A percentile compares a stretch with the other conserved stretches of the same genome.
Evolutionary conservation across 257 asterid genomes (phyloP).

Genomic region (Solanum chilense): DNA sequence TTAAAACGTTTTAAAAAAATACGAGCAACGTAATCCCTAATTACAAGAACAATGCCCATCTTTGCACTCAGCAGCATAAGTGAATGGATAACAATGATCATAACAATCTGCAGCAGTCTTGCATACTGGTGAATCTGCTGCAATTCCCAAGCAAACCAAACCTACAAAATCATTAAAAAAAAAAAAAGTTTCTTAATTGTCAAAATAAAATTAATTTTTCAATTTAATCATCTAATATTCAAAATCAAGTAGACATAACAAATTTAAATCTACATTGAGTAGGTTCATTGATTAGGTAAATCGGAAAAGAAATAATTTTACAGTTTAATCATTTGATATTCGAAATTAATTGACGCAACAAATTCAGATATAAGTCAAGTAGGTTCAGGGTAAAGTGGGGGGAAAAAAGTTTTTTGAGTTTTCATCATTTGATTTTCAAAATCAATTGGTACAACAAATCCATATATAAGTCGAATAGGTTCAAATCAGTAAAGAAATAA

Average conservation of each 20-base stretch:
- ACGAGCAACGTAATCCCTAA: neutral
- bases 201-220: neutral
- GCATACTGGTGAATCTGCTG: neutral
- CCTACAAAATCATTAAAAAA: neutral
- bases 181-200: neutral
- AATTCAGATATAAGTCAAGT: neutral
- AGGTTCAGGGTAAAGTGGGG: neutral
- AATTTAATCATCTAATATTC: neutral
- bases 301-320: too few species aligned
- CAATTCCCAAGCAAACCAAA: neutral
- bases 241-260: neutral
- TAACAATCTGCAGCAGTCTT: neutral
- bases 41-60: neutral
- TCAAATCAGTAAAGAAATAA: neutral
- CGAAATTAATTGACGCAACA: neutral
- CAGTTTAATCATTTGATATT: neutral
- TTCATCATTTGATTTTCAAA: neutral
- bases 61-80: neutral
- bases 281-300: neutral
- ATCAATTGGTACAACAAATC: neutral
- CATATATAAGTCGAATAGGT: neutral
- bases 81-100: neutral
- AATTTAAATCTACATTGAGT: too few species aligned
- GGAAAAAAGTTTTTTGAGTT: too few species aligned
- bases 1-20: neutral